Conservation (phyloP, 192 early-diverging fungal genomes). For the Backusella morwellensis region DNA sequence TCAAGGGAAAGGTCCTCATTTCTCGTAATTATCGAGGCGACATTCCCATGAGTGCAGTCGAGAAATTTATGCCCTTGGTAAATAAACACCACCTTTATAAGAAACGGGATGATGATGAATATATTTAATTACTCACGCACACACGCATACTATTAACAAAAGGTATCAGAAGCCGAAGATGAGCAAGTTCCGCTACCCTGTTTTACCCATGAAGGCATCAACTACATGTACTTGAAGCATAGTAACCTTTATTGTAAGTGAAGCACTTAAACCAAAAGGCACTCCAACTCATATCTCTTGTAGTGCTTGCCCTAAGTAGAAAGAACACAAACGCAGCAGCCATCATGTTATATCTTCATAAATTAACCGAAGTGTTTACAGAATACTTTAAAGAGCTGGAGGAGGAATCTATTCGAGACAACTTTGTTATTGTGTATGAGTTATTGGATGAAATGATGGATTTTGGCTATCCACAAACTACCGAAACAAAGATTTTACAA, state of each 20-base stretch:
- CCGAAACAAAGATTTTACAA: conserved; percentile 84
- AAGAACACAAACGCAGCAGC: conserved; percentile 98
- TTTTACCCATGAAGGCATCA: conserved; percentile 94
- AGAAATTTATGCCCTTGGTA: conserved; percentile 97
- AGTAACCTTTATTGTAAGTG: conserved; percentile 91
- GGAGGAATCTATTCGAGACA: conserved; percentile 88
- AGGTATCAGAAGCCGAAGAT: conserved; percentile 83
- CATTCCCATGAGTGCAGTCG: conserved; percentile 93
- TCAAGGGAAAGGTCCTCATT: conserved; percentile 99
- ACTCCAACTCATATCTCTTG: too few species aligned
- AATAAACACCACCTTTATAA: neutral
- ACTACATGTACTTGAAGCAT: conserved; percentile 92
- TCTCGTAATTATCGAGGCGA: conserved; percentile 97
- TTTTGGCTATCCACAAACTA: conserved; percentile 87
- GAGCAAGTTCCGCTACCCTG: conserved; percentile 87
- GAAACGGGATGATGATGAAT: neutral
- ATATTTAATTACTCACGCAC: neutral
- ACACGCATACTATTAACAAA: neutral
- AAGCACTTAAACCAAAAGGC: too few species aligned
- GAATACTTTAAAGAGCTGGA: conserved; percentile 92
- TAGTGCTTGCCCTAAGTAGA: conserved; percentile 89
- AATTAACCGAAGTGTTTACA: conserved; percentile 86
- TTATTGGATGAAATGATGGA: conserved; percentile 93
- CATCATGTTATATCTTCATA: conserved; percentile 94
- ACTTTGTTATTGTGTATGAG: conserved; percentile 92